Base-by-base conservation (phyloP, 495 filamentous ascomycete species). In the Talaromyces borbonicus region DNA sequence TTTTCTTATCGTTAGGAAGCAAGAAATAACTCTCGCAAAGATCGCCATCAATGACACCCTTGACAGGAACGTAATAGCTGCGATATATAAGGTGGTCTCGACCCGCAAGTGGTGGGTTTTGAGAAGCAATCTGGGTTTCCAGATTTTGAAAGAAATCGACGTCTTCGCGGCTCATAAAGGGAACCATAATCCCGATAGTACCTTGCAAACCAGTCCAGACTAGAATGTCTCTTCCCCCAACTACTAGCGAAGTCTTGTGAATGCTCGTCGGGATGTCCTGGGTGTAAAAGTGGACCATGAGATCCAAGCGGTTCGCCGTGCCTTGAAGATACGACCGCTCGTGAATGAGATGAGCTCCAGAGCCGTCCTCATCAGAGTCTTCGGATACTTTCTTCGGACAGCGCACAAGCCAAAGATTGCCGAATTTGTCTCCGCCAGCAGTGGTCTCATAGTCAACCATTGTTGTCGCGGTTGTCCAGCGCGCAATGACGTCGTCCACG, bases 371-470 rank as follows among this genome's bases (percentile, higher is more conserved):
- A 56, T 99, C 92, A 1, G 84, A 77, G 56, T 93, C 84, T 43
- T 90, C 86, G 0, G 84, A 90, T 2, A 81, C 79, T 59, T 94
- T 90, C 49, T 80, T 75, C 0, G 93, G 88, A 54, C 85, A 90
- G 8, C 93, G 84, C 46, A 97, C 59, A 29, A 97, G 73, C 87
- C 88, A 97, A 2, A 99, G 56, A 54, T 97, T 97, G 36, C 93
- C 93, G 50, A 99, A 99, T 58, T 94, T 95, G 67, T 99, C 93
- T 32, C 93, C 93, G 26, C 90, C 92, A 8, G 88, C 92, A 14
- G 84, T 80, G 1, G 90, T 95, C 59, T 97, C 92, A 64, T 99
- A 99, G 59, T 99, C 93, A 1, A 96, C 81, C 90, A 97, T 95
- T 5, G 86, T 74, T 1, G 81, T 85, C 37, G 81, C 79, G 1